Evolutionary conservation across 1,139 yeast species (phyloP), one percentile per base, ranked within the genome.

Genomic region (Arxiozyma slooffiae): DNA sequence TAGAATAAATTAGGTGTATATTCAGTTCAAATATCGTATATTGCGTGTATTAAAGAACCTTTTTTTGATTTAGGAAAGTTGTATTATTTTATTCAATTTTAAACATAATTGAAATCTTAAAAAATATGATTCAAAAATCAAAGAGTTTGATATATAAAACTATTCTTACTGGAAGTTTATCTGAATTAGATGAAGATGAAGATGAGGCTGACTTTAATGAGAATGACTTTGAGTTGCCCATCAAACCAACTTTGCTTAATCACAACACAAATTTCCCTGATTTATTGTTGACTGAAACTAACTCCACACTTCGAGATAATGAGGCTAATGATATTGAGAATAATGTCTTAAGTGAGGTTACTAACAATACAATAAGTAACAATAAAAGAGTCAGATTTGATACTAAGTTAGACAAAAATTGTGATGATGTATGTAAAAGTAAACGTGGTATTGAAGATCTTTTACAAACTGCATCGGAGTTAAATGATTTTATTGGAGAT

Each of bases 401-500:
- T 3, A 38, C 23, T n/a, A 34, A 24, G n/a, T 30, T 14, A 40
- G 53, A 56, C 8, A 45, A 51, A 43, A 53, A 46, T 26, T 48
- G 38, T 22, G 45, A 44, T 20, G 43, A 40, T 38, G 54, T 48
- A 38, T 51, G 53, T 24, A 63, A 54, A 51, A 56, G 46, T 47
- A 55, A 57, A 38, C 42, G 38, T 20, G 41, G 41, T 39, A 56
- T 66, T 7, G 69, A 66, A 48, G 64, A 64, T 42, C 52, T 66
- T 18, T 52, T 66, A n/a, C 61, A 61, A 46, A 57, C 57, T 46
- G 67, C 69, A 4, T 58, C 56, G 39, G 60, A 59, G 39, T 57
- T 60, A 24, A 64, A 65, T 44, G 59, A 58, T 24, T 61, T 59
- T 44, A 44, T 63, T 43, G 62, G 59, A 14, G 60, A 59, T 26